Evolutionary conservation across 2,329 filamentous ascomycete genomes (phyloP).

Genomic region (Fusarium udum): DNA sequence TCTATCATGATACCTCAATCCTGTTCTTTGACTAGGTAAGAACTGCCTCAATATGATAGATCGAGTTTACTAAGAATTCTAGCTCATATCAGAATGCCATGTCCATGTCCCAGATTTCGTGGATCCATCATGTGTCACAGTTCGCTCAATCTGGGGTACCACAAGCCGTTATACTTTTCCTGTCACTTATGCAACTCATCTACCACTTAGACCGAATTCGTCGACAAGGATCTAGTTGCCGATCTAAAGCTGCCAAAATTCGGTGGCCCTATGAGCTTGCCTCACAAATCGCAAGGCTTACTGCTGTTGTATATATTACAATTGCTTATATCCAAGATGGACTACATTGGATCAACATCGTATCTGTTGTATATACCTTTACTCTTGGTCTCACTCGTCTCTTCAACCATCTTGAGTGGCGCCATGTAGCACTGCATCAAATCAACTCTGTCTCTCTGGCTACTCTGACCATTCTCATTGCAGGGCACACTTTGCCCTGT

Average conservation of each 20-base stretch:
- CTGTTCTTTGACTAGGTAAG: conserved; percentile 32
- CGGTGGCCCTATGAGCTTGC: conserved; percentile 55
- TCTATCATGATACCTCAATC: conserved; percentile 16
- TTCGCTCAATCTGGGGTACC: conserved; percentile 54
- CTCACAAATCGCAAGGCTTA: conserved; percentile 53
- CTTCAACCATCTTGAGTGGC: conserved; percentile 54
- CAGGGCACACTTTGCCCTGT: conserved; percentile 56
- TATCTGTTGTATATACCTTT: conserved; percentile 53
- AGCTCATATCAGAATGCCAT: conserved; percentile 26
- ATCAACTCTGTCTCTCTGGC: conserved; percentile 57
- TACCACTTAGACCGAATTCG: conserved; percentile 48
- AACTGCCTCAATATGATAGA: not conserved
- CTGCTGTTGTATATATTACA: conserved; percentile 52
- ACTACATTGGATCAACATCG: conserved; percentile 50
- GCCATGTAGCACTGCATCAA: conserved; percentile 58
- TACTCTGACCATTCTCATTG: conserved; percentile 49
- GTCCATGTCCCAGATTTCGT: conserved; percentile 43
- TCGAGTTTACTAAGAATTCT: not conserved
- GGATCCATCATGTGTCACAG: conserved; percentile 52
- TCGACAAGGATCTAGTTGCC: conserved; percentile 38
- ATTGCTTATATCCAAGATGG: conserved; percentile 48
- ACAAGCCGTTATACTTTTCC: conserved; percentile 50
- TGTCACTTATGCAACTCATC: conserved; percentile 50
- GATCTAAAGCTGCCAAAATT: conserved; percentile 51
- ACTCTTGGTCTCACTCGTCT: conserved; percentile 56